Evolutionary conservation across 2,329 filamentous ascomycete genomes (phyloP).

Genomic region (Ophiocordyceps unilateralis): DNA sequence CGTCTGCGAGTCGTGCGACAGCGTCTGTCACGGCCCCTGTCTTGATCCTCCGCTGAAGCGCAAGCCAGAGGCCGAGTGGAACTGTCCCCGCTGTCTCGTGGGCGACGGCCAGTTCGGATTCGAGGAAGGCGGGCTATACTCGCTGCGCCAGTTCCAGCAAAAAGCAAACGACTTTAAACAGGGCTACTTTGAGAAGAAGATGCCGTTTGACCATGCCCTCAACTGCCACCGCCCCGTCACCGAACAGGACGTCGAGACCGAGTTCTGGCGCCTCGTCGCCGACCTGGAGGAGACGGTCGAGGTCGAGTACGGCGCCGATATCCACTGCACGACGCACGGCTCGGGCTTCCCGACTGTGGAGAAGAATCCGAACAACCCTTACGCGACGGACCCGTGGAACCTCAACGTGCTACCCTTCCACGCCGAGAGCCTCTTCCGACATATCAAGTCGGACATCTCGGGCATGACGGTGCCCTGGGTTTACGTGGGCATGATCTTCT

Average conservation of each 20-base stretch:
- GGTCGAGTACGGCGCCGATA: constrained; percentile 95
- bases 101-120: constrained; percentile 96
- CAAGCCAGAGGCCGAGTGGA: constrained; percentile 79
- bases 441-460: constrained; percentile 96
- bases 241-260: constrained; percentile 87
- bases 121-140: constrained; percentile 91
- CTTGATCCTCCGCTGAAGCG: constrained; percentile 70
- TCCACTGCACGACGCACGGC: constrained; percentile 93
- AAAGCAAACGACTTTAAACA: constrained; percentile 93
- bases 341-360: constrained; percentile 94
- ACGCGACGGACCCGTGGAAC: constrained; percentile 88
- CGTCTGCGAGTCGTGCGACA: constrained; percentile 81
- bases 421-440: constrained; percentile 79
- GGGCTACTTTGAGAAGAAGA: constrained; percentile 78
- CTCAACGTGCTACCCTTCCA: constrained; percentile 83
- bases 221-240: constrained; percentile 69
- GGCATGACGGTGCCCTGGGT: constrained; percentile 99
- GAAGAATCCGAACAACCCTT: constrained; percentile 70
- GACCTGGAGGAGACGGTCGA: constrained; percentile 91
- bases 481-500: constrained; percentile 99
- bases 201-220: constrained; percentile 70
- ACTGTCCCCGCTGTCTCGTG: constrained; percentile 86
- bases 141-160: constrained; percentile 86
- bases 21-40: constrained; percentile 72
- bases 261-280: constrained; percentile 92